Base-by-base conservation (phyloP, 306 rosid species). In the Quercus gilva region DNA sequence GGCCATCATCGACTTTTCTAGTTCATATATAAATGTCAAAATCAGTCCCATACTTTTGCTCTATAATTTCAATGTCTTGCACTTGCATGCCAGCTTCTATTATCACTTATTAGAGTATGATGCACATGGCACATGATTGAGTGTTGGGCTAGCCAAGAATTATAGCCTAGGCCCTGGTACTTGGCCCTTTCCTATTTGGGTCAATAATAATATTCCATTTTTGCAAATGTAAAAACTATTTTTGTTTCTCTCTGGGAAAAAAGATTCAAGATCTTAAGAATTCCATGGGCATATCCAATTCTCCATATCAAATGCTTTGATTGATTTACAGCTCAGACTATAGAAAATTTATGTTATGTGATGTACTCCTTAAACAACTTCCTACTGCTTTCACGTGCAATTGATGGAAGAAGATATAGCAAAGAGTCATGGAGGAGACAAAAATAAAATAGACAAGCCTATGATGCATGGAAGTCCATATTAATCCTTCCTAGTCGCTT, bases 41-140 rank as follows among this genome's bases (percentile, higher is more conserved):
- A 5, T 80, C 77, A 69, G 75, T 20, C 71, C 65, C 77, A 73
- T 59, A 17, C 15, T 53, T 31, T 21, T 29, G 18, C 78, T 21
- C 35, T 28, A 28, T 29, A 55, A 23, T 23, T 21, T 69, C 8
- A 60, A 19, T 6, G 17, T 73, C 33, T 69, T 51, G 19, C 55
- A 59, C 53, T 56, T 73, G 74, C 77, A 80, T 76, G 86, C 84
- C 65, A 65, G 80, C 79, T 81, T 74, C 37, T 15, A 53, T 75
- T 65, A 73, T 79, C 67, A 65, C 45, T 37, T 37, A 37, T 2
- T 10, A 37, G 45, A 37, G 70, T 80, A 65, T 74, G 49, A 63
- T 76, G 84, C 76, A 82, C 81, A 84, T 82, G 83, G 81, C 79
- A 80, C 76, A 76, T 78, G 78, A 76, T 71, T 73, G 56, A 51